Percentiles rank a stretch among this genome's conserved stretches.
Evolutionary conservation across 345 rosid species (phyloP).

Genomic region (Raphanus sativus): DNA sequence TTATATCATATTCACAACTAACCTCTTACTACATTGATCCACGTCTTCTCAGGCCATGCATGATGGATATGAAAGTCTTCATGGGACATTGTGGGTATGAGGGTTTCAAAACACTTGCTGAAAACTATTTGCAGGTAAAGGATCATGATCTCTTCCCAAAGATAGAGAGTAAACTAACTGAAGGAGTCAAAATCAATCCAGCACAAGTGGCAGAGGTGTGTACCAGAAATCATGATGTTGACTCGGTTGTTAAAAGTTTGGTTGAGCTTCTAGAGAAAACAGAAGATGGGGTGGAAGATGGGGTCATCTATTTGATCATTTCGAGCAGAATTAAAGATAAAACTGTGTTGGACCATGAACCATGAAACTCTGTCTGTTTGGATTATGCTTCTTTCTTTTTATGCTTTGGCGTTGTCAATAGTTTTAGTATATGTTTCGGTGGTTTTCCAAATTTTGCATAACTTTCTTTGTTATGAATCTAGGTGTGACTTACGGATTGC

Average conservation of each 20-base stretch:
- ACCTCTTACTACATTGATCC: no score
- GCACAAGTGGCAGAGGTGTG: not conserved
- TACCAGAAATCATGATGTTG: not conserved
- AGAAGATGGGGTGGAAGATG: no score
- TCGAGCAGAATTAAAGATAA: no score
- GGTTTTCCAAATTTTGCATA: not conserved
- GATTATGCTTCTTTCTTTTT: not conserved
- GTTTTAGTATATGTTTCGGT: not conserved
- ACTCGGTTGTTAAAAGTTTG: no score
- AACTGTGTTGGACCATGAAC: no score
- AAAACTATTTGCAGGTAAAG: not conserved
- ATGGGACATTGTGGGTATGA: not conserved
- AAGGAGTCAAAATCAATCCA: not conserved
- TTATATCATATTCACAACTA: no score
- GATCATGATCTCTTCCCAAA: no score
- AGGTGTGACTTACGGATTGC: not conserved
- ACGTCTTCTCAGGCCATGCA: no score
- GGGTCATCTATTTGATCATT: not conserved
- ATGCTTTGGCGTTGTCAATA: not conserved
- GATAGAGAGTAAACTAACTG: not conserved
- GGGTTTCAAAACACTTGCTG: not conserved
- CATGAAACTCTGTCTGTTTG: not conserved
- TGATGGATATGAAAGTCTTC: no score
- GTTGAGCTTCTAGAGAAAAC: no score
- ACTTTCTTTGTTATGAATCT: not conserved